A percentile compares a stretch with the other conserved stretches of the same genome.
Conservation (phyloP, 2,329 filamentous ascomycete genomes). For the Beauveria caledonica region DNA sequence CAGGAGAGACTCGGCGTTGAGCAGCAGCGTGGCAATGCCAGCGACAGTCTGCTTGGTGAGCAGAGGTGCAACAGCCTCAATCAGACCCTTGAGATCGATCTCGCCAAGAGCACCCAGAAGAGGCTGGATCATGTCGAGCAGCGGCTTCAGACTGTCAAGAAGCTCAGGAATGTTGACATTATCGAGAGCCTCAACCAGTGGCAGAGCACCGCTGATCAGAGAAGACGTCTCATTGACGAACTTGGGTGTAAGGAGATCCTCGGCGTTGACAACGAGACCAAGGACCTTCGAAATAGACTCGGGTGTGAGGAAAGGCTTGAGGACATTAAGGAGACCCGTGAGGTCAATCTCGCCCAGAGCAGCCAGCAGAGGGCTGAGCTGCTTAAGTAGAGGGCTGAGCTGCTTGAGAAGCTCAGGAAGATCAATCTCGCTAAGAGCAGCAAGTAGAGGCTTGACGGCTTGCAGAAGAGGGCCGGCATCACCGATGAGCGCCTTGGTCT, state of each 20-base stretch:
- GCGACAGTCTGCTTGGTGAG: conserved; percentile 31
- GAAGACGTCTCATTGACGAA: conserved; percentile 24
- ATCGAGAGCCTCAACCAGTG: conserved; percentile 27
- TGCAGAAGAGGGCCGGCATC: conserved; percentile 6
- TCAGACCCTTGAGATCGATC: conserved; percentile 23
- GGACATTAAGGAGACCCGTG: conserved; percentile 4
- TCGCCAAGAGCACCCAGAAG: conserved; percentile 23
- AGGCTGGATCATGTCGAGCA: conserved; percentile 24
- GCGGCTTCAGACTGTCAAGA: conserved; percentile 15
- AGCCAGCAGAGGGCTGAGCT: conserved; percentile 15
- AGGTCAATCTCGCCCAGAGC: conserved; percentile 34
- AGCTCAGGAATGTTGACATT: conserved; percentile 9
- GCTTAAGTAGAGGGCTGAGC: conserved; percentile 20
- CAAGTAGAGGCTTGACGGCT: conserved; percentile 33
- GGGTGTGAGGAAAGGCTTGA: conserved; percentile 27
- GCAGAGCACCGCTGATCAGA: conserved; percentile 28
- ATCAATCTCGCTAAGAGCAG: conserved; percentile 20
- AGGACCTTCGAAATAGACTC: conserved; percentile 26
- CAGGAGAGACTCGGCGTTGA: conserved; percentile 31
- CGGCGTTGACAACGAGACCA: conserved; percentile 27
- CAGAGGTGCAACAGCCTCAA: conserved; percentile 30
- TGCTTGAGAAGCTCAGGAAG: conserved; percentile 28
- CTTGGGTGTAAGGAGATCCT: conserved; percentile 23
- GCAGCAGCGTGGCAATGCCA: conserved; percentile 27
- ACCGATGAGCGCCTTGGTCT: conserved; percentile 13